These are phyloP conservation scores for Aspergillus sp. DNA, from an alignment of 2,329 filamentous ascomycete genomes.

Conservation along the genomic window DNA sequence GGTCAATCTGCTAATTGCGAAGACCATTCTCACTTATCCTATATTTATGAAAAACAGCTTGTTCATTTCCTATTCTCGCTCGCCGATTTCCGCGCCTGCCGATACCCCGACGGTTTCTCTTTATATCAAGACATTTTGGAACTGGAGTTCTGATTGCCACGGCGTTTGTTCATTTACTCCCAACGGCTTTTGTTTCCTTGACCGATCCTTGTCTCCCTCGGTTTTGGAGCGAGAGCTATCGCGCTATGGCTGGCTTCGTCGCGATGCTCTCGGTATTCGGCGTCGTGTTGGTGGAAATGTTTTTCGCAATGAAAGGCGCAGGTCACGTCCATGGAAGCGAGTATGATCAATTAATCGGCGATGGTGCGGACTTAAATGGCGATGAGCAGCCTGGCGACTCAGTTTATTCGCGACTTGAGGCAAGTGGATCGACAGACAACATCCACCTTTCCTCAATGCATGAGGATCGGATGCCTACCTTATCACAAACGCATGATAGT, in stretches of 20 bases:
- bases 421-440: slow-evolving; percentile 19
- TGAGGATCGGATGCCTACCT: slow-evolving; percentile 2
- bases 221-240: slow-evolving; percentile 78
- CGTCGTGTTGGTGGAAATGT: slow-evolving; percentile 85
- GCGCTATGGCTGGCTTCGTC: slow-evolving; percentile 75
- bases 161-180: slow-evolving; percentile 61
- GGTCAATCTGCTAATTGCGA: neutral
- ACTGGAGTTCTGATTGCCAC: slow-evolving; percentile 59
- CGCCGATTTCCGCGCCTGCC: slow-evolving; percentile 60
- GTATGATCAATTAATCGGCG: slow-evolving; percentile 48
- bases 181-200: slow-evolving; percentile 61
- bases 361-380: slow-evolving; percentile 22
- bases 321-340: slow-evolving; percentile 58
- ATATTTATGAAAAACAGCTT: slow-evolving; percentile 44
- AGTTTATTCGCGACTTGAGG: slow-evolving; percentile 25
- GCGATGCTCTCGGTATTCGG: slow-evolving; percentile 79
- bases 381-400: slow-evolving; percentile 18
- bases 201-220: slow-evolving; percentile 68
- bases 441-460: slow-evolving; percentile 19
- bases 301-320: slow-evolving; percentile 71
- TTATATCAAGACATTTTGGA: slow-evolving; percentile 60
- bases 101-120: slow-evolving; percentile 59
- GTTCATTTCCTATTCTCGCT: slow-evolving; percentile 62
- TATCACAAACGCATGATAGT: slow-evolving; percentile 12
- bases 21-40: slow-evolving; percentile 9